phyloP scores from a whole-genome alignment of 208 protist genomes.

The Trypanosoma brucei region DNA sequence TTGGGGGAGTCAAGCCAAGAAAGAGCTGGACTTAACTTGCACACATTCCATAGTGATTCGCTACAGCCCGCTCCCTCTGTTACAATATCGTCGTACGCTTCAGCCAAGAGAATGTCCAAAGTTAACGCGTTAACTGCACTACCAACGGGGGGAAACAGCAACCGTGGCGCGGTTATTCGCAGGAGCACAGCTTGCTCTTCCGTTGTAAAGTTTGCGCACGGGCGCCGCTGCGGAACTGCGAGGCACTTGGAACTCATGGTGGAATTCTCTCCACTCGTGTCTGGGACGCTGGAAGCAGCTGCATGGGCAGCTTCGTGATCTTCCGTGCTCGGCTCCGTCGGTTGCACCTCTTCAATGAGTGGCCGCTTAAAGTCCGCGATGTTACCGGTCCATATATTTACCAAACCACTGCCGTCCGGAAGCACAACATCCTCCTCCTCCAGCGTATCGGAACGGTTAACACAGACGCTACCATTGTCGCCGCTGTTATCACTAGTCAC shows the following conservation, averaged over 20 bases:
- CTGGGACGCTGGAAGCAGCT: no score
- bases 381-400: constrained; percentile 77
- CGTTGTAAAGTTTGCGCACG: constrained; percentile 33
- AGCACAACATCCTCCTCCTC: constrained; percentile 58
- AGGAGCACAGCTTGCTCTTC: constrained; percentile 57
- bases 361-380: constrained; percentile 66
- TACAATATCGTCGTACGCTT: constrained; percentile 87
- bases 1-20: constrained; percentile 77
- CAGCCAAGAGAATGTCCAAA: constrained; percentile 75
- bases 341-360: constrained; percentile 46
- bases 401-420: constrained; percentile 16
- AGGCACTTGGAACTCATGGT: constrained; percentile 8
- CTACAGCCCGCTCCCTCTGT: constrained; percentile 80
- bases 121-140: constrained; percentile 58
- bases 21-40: constrained; percentile 73
- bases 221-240: constrained; percentile 45
- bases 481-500: neutral
- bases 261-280: neutral
- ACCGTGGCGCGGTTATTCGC: constrained; percentile 34
- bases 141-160: constrained; percentile 54
- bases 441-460: constrained; percentile 21
- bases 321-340: neutral
- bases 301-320: neutral
- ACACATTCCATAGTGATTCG: constrained; percentile 89
- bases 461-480: neutral